Evolutionary conservation across 2,329 filamentous ascomycete species (phyloP), one percentile per base, ranked within the genome.

Genomic region (Claviceps africana): DNA sequence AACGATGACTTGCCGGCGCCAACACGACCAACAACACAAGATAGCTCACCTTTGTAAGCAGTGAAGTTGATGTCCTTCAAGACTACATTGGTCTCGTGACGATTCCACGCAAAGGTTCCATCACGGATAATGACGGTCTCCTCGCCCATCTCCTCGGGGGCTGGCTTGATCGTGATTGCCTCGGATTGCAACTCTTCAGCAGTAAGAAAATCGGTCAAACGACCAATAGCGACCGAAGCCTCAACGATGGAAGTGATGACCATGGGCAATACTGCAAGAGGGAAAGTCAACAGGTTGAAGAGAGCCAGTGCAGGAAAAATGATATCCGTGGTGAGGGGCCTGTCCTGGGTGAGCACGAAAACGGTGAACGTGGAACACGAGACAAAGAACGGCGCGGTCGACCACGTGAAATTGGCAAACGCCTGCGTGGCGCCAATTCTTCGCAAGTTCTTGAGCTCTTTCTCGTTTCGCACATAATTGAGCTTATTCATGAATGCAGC

Each of bases 351-450:
- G 58, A 95, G 75, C 35, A 97, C 93, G 60, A 95, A 98, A 31
- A 97, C 86, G 10, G 88, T 83, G 64, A 98, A 98, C 0, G 93
- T 98, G 10, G 87, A 88, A 72, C 93, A 98, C 1, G 93, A 97
- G 3, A 98, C 94, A 48, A 98, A 78, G 72, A 98, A 98, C 2
- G 93, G 94, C 1, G 93, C 96, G 0, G 89, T 95, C 51, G 86
- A 94, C 93, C 93, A 98, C 13, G 91, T 96, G 62, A 98, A 98
- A 64, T 95, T 98, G 56, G 93, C 89, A 64, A 96, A 78, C 2
- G 93, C 88, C 67, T 96, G 90, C 2, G 89, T 87, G 22, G 90
- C 91, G 55, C 93, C 93, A 60, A 98, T 98, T 70, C 91, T 96
- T 56, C 93, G 85, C 53, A 98, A 77, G 28, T 94, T 98, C 72